Conservation (phyloP, 768 basidiomycete species). For the Tricholoma bakamatsutake region DNA sequence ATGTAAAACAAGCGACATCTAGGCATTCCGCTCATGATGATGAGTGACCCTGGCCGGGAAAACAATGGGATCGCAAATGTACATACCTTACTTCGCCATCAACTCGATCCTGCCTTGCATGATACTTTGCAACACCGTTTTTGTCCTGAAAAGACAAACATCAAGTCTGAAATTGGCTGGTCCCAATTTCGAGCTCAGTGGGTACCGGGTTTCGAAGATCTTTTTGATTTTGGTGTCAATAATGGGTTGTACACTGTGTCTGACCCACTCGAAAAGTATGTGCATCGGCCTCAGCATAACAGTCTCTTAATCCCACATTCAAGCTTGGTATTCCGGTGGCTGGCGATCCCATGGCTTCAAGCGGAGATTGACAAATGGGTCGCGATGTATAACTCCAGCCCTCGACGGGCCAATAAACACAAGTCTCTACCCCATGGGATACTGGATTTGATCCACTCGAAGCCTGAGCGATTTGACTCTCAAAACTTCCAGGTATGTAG, state of each 20-base stretch:
- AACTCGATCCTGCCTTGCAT: slow-evolving; percentile 22
- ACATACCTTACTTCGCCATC: slow-evolving; percentile 28
- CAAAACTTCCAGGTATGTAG: too few species aligned
- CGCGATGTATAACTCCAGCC: slow-evolving; percentile 11
- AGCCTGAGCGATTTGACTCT: slow-evolving; percentile 29
- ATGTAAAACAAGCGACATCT: too few species aligned
- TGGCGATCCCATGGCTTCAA: slow-evolving; percentile 30
- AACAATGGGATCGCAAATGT: slow-evolving; percentile 32
- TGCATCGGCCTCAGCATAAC: not conserved
- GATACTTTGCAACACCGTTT: slow-evolving; percentile 34
- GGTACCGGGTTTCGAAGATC: slow-evolving; percentile 30
- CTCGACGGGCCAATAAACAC: slow-evolving; percentile 25
- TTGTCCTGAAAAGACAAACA: too few species aligned
- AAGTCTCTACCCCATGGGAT: slow-evolving; percentile 27
- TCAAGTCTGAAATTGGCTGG: too few species aligned
- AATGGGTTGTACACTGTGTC: slow-evolving; percentile 23
- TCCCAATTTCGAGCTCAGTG: too few species aligned
- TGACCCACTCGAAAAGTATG: slow-evolving; percentile 17
- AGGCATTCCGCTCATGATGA: too few species aligned
- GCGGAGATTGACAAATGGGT: too few species aligned
- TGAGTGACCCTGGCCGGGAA: slow-evolving; percentile 29
- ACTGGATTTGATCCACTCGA: slow-evolving; percentile 19
- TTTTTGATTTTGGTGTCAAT: slow-evolving; percentile 25
- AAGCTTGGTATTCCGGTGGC: slow-evolving; percentile 20
- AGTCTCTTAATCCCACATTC: not conserved